A percentile compares a stretch with the other conserved stretches of the same genome.
Evolutionary conservation across 2,329 filamentous ascomycete genomes (phyloP).

Genomic region (Alternaria rosae): DNA sequence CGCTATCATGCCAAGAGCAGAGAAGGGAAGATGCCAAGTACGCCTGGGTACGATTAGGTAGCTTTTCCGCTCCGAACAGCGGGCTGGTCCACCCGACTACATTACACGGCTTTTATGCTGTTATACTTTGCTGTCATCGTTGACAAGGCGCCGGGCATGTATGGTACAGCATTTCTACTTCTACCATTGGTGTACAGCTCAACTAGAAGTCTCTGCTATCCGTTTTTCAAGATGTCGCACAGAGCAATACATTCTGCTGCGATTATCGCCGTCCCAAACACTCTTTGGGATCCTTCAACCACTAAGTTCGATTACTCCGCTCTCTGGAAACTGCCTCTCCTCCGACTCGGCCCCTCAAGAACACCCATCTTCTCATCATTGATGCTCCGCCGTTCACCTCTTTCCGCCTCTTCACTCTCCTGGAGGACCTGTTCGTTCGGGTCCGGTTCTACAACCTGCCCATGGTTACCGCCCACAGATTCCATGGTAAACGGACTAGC

Average conservation of each 20-base stretch:
- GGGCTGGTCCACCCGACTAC: not conserved
- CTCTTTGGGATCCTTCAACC: not conserved
- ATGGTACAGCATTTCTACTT: not conserved
- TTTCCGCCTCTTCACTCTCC: slow-evolving; percentile 39
- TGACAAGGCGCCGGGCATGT: not conserved
- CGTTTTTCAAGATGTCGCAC: not conserved
- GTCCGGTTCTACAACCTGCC: slow-evolving; percentile 22
- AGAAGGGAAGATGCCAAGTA: not conserved
- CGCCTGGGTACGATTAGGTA: not conserved
- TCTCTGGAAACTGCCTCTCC: slow-evolving; percentile 1
- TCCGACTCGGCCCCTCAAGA: not conserved
- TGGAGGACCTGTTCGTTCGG: slow-evolving; percentile 16
- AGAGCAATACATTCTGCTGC: not conserved
- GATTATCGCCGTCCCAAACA: too few relatives aligned
- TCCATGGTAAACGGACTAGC: slow-evolving; percentile 62
- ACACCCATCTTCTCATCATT: slow-evolving; percentile 12
- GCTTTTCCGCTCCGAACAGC: not conserved
- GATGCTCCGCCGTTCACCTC: slow-evolving; percentile 7
- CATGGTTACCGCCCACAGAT: slow-evolving; percentile 59
- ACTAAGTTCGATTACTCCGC: not conserved
- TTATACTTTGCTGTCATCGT: not conserved
- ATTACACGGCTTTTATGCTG: not conserved
- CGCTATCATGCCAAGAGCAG: not conserved
- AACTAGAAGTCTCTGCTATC: not conserved
- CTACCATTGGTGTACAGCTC: not conserved